Conservation (phyloP, 805 yeast species). For the Dipodascopsis uninucleata region DNA sequence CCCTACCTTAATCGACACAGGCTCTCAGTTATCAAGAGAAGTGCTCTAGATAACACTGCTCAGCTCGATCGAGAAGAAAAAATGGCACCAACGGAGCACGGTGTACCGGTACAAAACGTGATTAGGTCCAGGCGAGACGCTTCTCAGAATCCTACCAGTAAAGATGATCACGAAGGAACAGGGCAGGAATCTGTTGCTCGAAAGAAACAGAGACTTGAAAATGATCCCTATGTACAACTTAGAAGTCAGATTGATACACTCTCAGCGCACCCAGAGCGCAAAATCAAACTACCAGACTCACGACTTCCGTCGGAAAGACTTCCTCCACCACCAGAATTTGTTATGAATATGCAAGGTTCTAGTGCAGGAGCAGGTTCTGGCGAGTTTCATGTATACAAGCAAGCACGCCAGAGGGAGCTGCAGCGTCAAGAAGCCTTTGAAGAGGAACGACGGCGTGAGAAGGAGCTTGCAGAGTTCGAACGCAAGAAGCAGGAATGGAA, state of each 20-base stretch:
- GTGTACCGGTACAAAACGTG: too few relatives aligned
- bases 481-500: slow-evolving; percentile 17
- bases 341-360: slow-evolving; percentile 35
- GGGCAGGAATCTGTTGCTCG: too few relatives aligned
- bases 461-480: slow-evolving; percentile 30
- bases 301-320: slow-evolving; percentile 9
- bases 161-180: too few relatives aligned
- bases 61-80: too few relatives aligned
- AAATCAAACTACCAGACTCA: slow-evolving; percentile 18
- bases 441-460: slow-evolving; percentile 27
- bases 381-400: slow-evolving; percentile 39
- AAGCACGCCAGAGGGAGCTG: slow-evolving; percentile 33
- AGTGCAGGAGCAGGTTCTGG: slow-evolving; percentile 41
- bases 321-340: slow-evolving; percentile 33
- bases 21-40: too few relatives aligned
- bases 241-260: slow-evolving; percentile 17
- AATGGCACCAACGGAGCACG: too few relatives aligned
- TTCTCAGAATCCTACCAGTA: too few relatives aligned
- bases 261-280: slow-evolving; percentile 10
- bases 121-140: too few relatives aligned
- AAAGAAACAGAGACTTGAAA: slow-evolving; percentile 4
- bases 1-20: too few relatives aligned
- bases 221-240: slow-evolving; percentile 12
- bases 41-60: too few relatives aligned
- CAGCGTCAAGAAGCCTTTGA: slow-evolving; percentile 33